Conservation (phyloP, 345 rosid genomes). For the Limnanthes douglasii region DNA sequence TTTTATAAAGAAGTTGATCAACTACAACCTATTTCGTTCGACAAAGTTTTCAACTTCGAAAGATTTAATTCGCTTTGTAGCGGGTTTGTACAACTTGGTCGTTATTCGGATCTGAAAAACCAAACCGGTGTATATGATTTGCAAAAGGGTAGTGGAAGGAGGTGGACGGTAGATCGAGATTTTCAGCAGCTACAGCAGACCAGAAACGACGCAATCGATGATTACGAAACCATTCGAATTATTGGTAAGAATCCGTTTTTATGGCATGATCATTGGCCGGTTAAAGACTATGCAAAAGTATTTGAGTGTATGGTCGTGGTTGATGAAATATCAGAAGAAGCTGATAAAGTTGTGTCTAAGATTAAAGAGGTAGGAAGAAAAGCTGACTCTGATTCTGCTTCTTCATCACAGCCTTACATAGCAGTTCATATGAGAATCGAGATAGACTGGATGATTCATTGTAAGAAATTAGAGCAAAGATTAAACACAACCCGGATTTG, state of each 20-base stretch:
- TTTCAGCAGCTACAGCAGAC: conserved; percentile 45
- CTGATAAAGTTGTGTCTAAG: conserved; percentile 57
- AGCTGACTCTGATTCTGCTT: conserved; percentile 6
- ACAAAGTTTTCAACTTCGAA: conserved; percentile 60
- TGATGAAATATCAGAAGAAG: conserved; percentile 58
- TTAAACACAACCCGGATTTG: conserved; percentile 51
- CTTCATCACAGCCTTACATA: conserved; percentile 23
- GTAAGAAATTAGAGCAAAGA: conserved; percentile 76
- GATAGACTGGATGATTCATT: conserved; percentile 97
- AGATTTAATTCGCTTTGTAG: conserved; percentile 57
- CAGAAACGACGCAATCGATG: conserved; percentile 22
- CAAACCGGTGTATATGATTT: conserved; percentile 25
- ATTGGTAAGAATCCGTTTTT: conserved; percentile 79
- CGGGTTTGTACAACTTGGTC: conserved; percentile 63
- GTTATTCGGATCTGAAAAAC: conserved; percentile 37
- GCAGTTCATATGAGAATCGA: conserved; percentile 98
- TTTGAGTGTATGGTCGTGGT: conserved; percentile 79
- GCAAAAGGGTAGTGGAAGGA: conserved; percentile 94
- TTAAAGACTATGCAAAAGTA: conserved; percentile 68
- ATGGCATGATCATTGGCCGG: conserved; percentile 99
- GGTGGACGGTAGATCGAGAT: conserved; percentile 75
- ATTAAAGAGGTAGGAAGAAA: conserved; percentile 47
- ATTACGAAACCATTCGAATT: conserved; percentile 47
- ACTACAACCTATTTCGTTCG: conserved; percentile 66
- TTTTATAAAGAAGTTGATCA: conserved; percentile 81